Conservation (phyloP, 2,329 filamentous ascomycete species). For the Pyrenochaeta sp. region DNA sequence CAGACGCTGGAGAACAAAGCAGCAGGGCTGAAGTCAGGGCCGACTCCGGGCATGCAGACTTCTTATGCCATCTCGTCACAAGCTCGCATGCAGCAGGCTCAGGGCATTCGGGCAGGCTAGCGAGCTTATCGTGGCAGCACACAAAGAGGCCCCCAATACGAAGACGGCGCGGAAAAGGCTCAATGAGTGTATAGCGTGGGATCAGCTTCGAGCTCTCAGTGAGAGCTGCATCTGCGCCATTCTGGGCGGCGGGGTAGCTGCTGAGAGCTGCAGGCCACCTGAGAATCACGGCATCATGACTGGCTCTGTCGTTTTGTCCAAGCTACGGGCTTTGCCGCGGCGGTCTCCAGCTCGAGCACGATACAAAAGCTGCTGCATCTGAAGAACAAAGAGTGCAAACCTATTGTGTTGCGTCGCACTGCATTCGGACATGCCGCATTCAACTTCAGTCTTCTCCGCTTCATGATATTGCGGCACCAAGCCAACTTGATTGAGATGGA, state of each 20-base stretch:
- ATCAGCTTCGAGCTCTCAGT: conserved; percentile 3
- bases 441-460: no score
- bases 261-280: conserved; percentile 2
- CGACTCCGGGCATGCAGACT: conserved; percentile 9
- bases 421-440: not conserved
- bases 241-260: conserved; percentile 6
- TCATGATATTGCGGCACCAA: conserved; percentile 1
- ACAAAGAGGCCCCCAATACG: conserved; percentile 13
- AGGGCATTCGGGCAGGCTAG: not conserved
- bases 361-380: not conserved
- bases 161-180: conserved; percentile 3
- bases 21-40: conserved; percentile 13
- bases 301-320: not conserved
- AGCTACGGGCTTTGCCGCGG: not conserved
- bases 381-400: no score
- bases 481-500: not conserved
- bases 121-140: conserved; percentile 5
- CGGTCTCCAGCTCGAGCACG: not conserved
- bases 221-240: conserved; percentile 8
- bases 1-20: conserved; percentile 11
- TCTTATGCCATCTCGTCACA: conserved; percentile 6
- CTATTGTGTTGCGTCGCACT: no score
- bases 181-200: conserved; percentile 4
- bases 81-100: conserved; percentile 1
- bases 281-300: not conserved